Conservation (phyloP, 2,329 filamentous ascomycete species). For the Cercospora zeae-maydis region DNA sequence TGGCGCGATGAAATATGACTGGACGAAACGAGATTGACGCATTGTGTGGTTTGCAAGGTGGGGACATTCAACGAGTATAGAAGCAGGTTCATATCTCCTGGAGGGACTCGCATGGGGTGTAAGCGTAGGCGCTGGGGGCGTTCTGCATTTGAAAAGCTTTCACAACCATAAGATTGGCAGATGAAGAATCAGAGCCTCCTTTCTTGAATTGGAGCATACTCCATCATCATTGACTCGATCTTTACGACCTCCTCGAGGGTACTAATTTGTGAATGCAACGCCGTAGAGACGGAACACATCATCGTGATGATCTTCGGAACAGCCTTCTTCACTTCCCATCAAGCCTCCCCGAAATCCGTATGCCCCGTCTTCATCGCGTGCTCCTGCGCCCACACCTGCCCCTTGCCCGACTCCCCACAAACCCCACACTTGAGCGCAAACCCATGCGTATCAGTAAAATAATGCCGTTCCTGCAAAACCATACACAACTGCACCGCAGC, state of each 20-base stretch:
- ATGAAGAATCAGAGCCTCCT: not conserved
- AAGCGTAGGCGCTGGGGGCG: slow-evolving; percentile 13
- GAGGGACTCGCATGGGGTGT: not conserved
- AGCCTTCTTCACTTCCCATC: not conserved
- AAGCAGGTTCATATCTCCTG: not conserved
- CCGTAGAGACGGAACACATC: not conserved
- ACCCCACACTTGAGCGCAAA: slow-evolving; percentile 75
- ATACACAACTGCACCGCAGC: slow-evolving; percentile 56
- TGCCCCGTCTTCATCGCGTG: slow-evolving; percentile 63
- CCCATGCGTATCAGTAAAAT: slow-evolving; percentile 82
- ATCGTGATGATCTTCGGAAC: not conserved
- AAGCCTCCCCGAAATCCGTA: slow-evolving; percentile 49
- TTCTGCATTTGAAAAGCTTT: not conserved
- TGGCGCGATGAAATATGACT: not conserved
- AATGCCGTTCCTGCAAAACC: slow-evolving; percentile 67
- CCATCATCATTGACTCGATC: not conserved
- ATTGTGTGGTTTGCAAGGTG: not conserved
- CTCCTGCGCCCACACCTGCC: slow-evolving; percentile 58
- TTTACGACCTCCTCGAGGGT: too few species aligned
- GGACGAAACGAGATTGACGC: not conserved
- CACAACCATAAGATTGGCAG: not conserved
- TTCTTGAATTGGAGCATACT: not conserved
- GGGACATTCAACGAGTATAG: not conserved
- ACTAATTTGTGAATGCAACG: not conserved
- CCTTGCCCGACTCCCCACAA: slow-evolving; percentile 66